Evolutionary conservation across 2,329 filamentous ascomycete species (phyloP).

Genomic region (Penicillium rolfsii): DNA sequence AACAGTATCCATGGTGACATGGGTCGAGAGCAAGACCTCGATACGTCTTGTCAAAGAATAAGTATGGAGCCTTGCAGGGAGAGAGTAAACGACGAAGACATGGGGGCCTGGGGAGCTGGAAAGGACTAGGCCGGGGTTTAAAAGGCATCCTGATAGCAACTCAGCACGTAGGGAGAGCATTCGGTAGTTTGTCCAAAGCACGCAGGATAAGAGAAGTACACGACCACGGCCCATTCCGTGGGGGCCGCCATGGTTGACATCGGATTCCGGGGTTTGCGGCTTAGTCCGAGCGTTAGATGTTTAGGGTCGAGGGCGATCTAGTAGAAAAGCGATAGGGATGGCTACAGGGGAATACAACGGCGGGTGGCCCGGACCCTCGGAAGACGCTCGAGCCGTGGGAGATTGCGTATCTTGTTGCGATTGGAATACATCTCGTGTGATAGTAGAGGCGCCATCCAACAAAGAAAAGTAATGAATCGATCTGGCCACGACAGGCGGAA

Average conservation of each 20-base stretch:
- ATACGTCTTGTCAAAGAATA: neutral
- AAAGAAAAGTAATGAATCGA: neutral
- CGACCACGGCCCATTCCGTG: neutral
- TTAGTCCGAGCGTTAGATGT: neutral
- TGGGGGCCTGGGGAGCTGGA: neutral
- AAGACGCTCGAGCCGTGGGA: neutral
- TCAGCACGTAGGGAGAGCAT: neutral
- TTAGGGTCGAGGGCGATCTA: neutral
- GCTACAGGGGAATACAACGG: slow-evolving; percentile 1
- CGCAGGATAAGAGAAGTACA: neutral
- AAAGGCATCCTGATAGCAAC: neutral
- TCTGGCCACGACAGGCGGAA: neutral
- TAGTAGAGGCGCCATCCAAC: neutral
- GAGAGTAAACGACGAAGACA: neutral
- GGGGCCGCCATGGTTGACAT: neutral
- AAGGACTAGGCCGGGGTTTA: neutral
- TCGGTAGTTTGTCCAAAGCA: neutral
- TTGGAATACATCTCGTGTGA: neutral
- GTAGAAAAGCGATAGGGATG: neutral
- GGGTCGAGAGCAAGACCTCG: neutral
- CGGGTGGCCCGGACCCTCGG: neutral
- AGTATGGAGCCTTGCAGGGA: neutral
- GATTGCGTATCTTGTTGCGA: neutral
- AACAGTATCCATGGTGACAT: slow-evolving; percentile 13
- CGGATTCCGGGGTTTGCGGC: neutral